Evolutionary conservation across 2,329 filamentous ascomycete species (phyloP).

Genomic region (Colletotrichum orbiculare): DNA sequence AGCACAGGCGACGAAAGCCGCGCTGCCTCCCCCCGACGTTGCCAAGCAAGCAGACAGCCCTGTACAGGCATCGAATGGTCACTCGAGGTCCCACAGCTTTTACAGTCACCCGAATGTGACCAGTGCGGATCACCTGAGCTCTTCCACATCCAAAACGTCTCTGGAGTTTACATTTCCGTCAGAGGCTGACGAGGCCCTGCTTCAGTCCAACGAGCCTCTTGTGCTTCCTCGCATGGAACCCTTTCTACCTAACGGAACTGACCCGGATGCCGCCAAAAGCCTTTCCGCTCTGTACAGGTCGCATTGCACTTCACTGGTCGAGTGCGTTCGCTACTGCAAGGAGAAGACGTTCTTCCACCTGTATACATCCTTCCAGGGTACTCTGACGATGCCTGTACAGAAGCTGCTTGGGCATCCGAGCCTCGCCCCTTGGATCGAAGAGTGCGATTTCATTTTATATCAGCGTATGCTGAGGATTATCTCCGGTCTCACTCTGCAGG

Average conservation of each 20-base stretch:
- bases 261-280: slow-evolving; percentile 86
- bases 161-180: slow-evolving; percentile 71
- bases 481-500: slow-evolving; percentile 87
- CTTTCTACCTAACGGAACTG: slow-evolving; percentile 84
- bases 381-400: slow-evolving; percentile 94
- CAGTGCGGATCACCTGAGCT: slow-evolving; percentile 68
- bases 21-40: slow-evolving; percentile 45
- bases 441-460: slow-evolving; percentile 95
- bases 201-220: slow-evolving; percentile 76
- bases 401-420: slow-evolving; percentile 86
- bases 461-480: slow-evolving; percentile 97
- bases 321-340: slow-evolving; percentile 95
- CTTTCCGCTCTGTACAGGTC: slow-evolving; percentile 90
- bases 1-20: slow-evolving; percentile 35
- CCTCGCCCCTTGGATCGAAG: slow-evolving; percentile 91
- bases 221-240: slow-evolving; percentile 86
- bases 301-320: slow-evolving; percentile 94
- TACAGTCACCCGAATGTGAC: slow-evolving; percentile 69
- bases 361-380: slow-evolving; percentile 95
- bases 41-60: slow-evolving; percentile 37
- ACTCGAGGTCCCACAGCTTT: slow-evolving; percentile 59
- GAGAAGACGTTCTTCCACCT: slow-evolving; percentile 97
- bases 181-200: slow-evolving; percentile 62
- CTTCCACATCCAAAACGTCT: slow-evolving; percentile 67
- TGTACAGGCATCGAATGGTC: slow-evolving; percentile 38